phyloP scores from a whole-genome alignment of 768 basidiomycete genomes.

The Amanita fuliginea region DNA sequence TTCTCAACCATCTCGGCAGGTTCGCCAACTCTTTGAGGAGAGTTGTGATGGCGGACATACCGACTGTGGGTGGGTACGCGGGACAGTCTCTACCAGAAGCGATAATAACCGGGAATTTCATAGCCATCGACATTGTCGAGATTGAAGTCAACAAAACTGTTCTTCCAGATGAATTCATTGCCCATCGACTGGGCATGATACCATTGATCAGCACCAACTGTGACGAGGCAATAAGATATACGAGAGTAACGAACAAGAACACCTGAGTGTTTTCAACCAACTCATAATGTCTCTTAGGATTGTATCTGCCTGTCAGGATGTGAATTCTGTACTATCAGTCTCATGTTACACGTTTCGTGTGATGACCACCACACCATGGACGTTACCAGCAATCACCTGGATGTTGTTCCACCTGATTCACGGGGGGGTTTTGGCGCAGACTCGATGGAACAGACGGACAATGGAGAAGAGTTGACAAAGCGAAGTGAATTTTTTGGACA shows the following conservation, averaged over 20 bases:
- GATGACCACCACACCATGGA: slow-evolving; percentile 67
- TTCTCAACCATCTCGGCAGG: slow-evolving; percentile 24
- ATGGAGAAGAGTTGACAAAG: slow-evolving; percentile 66
- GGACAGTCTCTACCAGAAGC: slow-evolving; percentile 3
- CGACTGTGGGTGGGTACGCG: slow-evolving; percentile 75
- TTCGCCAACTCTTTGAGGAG: slow-evolving; percentile 92
- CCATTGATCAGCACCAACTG: slow-evolving; percentile 83
- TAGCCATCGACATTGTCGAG: slow-evolving; percentile 96
- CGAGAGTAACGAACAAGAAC: slow-evolving; percentile 31
- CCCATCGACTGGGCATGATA: slow-evolving; percentile 91
- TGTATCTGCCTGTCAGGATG: slow-evolving; percentile 84
- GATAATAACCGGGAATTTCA: background rate
- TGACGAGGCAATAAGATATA: slow-evolving; percentile 78
- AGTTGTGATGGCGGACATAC: slow-evolving; percentile 93
- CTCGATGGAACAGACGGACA: slow-evolving; percentile 22
- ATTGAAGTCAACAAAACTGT: slow-evolving; percentile 87
- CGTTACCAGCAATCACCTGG: slow-evolving; percentile 79
- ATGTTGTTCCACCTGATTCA: slow-evolving; percentile 35
- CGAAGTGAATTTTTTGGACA: slow-evolving; percentile 66
- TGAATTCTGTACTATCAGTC: slow-evolving; percentile 72
- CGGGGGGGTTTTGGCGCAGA: slow-evolving; percentile 16
- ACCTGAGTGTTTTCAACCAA: slow-evolving; percentile 13
- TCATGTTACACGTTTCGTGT: slow-evolving; percentile 72
- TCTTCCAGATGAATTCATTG: slow-evolving; percentile 94
- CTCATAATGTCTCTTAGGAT: slow-evolving; percentile 43